A percentile compares a stretch with the other conserved stretches of the same genome.
phyloP scores from a whole-genome alignment of 495 filamentous ascomycete genomes.

The Haplographium delicatum region DNA sequence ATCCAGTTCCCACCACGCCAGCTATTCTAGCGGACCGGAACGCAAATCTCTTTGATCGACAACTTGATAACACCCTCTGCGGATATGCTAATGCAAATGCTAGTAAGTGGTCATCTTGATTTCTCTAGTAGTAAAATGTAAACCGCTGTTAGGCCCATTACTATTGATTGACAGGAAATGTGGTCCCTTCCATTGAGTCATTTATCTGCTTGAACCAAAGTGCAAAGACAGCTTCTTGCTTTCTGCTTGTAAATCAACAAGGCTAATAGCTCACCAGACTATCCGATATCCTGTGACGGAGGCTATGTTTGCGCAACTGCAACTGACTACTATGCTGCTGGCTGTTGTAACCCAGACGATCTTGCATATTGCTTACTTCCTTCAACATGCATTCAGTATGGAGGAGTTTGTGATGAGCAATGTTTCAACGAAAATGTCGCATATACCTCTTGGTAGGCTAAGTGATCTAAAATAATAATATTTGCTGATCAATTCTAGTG shows the following conservation, averaged over 20 bases:
- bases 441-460: not conserved
- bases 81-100: not conserved
- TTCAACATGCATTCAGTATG: not conserved
- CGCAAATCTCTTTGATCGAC: not conserved
- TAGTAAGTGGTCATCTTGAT: not conserved
- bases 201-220: no score
- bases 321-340: not conserved
- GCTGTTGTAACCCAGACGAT: not conserved
- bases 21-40: not conserved
- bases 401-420: not conserved
- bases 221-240: no score
- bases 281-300: not conserved
- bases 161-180: no score
- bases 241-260: no score
- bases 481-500: not conserved
- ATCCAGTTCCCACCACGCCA: not conserved
- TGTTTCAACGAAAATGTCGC: not conserved
- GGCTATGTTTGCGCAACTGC: not conserved
- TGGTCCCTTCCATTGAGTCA: no score
- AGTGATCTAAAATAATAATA: not conserved
- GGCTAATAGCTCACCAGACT: not conserved
- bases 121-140: no score
- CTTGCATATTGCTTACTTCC: not conserved
- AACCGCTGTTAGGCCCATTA: no score
- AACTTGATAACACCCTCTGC: not conserved